Percentiles rank a stretch among this genome's conserved stretches.
Evolutionary conservation across 768 basidiomycete species (phyloP).

Genomic region (Suillus tomentosus): DNA sequence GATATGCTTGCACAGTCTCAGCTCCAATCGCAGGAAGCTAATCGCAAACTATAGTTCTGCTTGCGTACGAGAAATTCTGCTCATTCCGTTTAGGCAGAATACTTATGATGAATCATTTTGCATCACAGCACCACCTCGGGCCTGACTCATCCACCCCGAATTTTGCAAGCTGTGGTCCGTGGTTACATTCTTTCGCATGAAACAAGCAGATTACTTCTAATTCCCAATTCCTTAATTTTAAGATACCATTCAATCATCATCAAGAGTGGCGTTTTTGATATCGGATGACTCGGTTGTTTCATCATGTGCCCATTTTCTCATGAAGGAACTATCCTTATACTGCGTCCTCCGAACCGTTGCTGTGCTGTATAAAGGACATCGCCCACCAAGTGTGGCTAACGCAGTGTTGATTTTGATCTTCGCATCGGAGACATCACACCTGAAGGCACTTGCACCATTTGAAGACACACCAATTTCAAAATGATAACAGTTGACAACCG

Average conservation of each 20-base stretch:
- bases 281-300: background rate
- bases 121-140: background rate
- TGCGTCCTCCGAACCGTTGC: background rate
- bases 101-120: background rate
- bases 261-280: background rate
- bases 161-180: slow-evolving; percentile 1
- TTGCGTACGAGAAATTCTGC: background rate
- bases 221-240: background rate
- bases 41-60: slow-evolving; percentile 17
- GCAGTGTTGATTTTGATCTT: slow-evolving; percentile 6
- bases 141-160: background rate
- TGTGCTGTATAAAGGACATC: background rate
- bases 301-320: background rate
- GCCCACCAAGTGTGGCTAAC: background rate
- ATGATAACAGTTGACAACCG: background rate
- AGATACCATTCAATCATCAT: background rate
- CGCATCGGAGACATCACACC: background rate
- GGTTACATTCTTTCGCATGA: background rate
- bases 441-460: background rate
- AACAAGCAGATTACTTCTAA: slow-evolving; percentile 4
- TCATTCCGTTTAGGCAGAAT: background rate
- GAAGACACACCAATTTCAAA: background rate
- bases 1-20: slow-evolving; percentile 57
- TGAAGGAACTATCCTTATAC: background rate
- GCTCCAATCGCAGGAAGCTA: slow-evolving; percentile 37